Evolutionary conservation across 192 early-diverging fungal species (phyloP).

Genomic region (Entomortierella parvispora): DNA sequence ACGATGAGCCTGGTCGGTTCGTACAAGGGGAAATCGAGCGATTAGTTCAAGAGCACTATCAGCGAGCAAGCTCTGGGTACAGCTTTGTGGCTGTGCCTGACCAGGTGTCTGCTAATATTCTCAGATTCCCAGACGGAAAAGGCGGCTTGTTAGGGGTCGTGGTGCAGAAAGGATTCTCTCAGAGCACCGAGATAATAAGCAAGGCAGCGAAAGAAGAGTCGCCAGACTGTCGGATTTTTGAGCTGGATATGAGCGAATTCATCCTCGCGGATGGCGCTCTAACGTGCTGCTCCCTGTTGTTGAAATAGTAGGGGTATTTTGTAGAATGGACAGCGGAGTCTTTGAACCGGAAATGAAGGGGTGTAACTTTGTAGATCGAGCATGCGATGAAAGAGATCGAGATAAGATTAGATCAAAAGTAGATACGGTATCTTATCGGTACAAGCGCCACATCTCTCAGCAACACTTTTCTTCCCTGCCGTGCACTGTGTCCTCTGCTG

Average conservation of each 20-base stretch:
- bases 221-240: neutral
- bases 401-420: neutral
- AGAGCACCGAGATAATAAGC: conserved; percentile 17
- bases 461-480: too few species aligned
- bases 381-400: neutral
- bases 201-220: neutral
- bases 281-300: conserved; percentile 50
- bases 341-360: too few species aligned
- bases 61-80: conserved; percentile 5
- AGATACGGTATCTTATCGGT: neutral
- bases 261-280: conserved; percentile 56
- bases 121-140: conserved; percentile 31
- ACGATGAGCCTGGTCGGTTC: conserved; percentile 28
- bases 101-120: conserved; percentile 50
- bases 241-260: conserved; percentile 51
- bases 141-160: conserved; percentile 10
- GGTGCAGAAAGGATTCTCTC: conserved; percentile 49
- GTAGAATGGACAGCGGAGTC: too few species aligned
- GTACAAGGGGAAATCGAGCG: conserved; percentile 34
- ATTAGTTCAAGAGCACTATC: neutral
- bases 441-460: too few species aligned
- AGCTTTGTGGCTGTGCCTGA: conserved; percentile 45
- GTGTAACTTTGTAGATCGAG: neutral
- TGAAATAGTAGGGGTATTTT: neutral
- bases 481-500: too few species aligned